Base-by-base conservation (phyloP, 2,329 filamentous ascomycete genomes). In the Chaetomiaceae sp. region DNA sequence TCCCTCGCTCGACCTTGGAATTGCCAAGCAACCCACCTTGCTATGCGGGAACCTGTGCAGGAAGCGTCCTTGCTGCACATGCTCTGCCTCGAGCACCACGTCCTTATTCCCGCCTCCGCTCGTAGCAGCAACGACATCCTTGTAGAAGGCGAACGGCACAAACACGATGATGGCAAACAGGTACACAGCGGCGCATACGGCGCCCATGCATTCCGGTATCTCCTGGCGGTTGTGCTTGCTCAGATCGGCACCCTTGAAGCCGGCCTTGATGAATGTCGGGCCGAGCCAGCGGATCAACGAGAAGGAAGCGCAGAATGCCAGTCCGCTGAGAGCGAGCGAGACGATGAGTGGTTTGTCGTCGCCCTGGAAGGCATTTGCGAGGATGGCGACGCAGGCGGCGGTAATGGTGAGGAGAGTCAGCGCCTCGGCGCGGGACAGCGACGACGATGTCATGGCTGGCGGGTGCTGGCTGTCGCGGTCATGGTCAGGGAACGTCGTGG, bases 91-190 rank as follows among this genome's bases (percentile, higher is more conserved):
- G 63, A 90, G 71, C 11, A 95, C 87, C 5, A 94, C 84, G 72
- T 96, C 92, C 59, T 89, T 79, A 70, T 96, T 96, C 44, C 91
- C 91, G 58, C 90, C 91, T 58, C 91, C 94, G 60, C 90, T 95
- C 18, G 94, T 97, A 34, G 91, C 90, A 14, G 90, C 89, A 23
- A 96, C 91, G 61, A 99, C 95, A 68, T 97, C 92, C 72, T 96
- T 95, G 76, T 96, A 97, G 70, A 99, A 97, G 1, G 91, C 89
- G 71, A 96, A 96, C 0, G 94, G 94, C 54, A 97, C 90, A 69
- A 99, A 99, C 58, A 90, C 75, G 61, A 97, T 95, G 61, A 97
- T 79, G 45, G 85, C 81, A 60, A 99, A 78, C 38, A 99, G 79
- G 71, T 97, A 97, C 23, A 97, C 90, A 60, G 94, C 82, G 8